These are phyloP conservation scores for Hypoxylon subgilvum DNA, from an alignment of 495 filamentous ascomycete genomes.

Conservation along the genomic window DNA sequence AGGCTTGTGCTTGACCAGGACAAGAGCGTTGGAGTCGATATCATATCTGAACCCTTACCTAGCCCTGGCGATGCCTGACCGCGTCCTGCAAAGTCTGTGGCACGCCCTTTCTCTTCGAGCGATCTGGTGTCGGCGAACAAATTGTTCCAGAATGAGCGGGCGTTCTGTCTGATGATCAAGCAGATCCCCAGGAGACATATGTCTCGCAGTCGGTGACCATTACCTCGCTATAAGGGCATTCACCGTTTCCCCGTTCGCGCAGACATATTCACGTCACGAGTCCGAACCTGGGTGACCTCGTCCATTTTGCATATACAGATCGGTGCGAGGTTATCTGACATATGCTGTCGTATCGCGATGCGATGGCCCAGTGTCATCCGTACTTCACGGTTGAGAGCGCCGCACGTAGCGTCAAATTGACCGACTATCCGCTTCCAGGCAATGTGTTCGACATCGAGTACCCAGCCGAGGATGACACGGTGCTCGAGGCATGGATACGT, in stretches of 20 bases:
- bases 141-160: conserved; percentile 32
- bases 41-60: too few relatives aligned
- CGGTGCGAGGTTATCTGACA: conserved; percentile 59
- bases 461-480: conserved; percentile 55
- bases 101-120: conserved; percentile 57
- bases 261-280: conserved; percentile 59
- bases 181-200: conserved; percentile 40
- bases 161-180: conserved; percentile 35
- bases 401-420: conserved; percentile 24
- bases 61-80: too few relatives aligned
- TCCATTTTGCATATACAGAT: conserved; percentile 58
- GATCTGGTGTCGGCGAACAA: conserved; percentile 56
- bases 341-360: conserved; percentile 56
- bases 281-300: conserved; percentile 30
- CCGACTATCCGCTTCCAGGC: neutral
- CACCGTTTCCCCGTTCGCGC: conserved; percentile 58
- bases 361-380: conserved; percentile 54
- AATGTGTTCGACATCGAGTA: conserved; percentile 48
- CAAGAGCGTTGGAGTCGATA: too few relatives aligned
- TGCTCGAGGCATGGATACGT: conserved; percentile 51
- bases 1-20: too few relatives aligned
- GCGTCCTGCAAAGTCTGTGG: conserved; percentile 53
- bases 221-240: conserved; percentile 43
- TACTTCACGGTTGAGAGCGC: conserved; percentile 50
- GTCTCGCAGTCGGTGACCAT: conserved; percentile 41